A percentile compares a stretch with the other conserved stretches of the same genome.
phyloP scores from a whole-genome alignment of 2,329 filamentous ascomycete genomes.

The Furcasterigmium sp. region DNA sequence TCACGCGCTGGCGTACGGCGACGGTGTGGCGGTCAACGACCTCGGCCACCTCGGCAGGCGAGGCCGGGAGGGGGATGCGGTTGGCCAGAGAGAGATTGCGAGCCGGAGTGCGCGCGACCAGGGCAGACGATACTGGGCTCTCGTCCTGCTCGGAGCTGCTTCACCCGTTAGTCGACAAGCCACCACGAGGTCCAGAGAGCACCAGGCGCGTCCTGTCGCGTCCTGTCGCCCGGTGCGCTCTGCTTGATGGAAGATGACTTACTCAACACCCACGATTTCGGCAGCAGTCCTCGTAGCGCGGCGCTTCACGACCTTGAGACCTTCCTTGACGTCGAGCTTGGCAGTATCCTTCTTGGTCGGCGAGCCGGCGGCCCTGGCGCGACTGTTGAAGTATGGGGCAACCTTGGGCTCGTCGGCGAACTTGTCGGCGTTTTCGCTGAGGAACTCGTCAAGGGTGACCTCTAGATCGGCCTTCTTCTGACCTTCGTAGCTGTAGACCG shows the following conservation, averaged over 20 bases:
- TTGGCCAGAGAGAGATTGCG: conserved; percentile 49
- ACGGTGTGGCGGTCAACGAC: conserved; percentile 68
- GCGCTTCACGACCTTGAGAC: conserved; percentile 41
- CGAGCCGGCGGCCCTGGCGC: conserved; percentile 52
- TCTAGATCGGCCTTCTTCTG: conserved; percentile 79
- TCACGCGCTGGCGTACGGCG: conserved; percentile 61
- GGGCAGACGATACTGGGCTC: conserved; percentile 33
- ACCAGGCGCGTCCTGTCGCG: not conserved
- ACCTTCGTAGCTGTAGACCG: conserved; percentile 53
- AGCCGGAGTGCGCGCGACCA: conserved; percentile 40
- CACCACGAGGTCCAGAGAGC: not conserved
- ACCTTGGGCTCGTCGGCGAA: conserved; percentile 62
- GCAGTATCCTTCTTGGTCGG: conserved; percentile 54
- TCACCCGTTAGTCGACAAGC: conserved; percentile 5
- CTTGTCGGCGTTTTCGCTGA: conserved; percentile 61
- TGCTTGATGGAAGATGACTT: conserved; percentile 22
- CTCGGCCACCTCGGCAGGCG: conserved; percentile 71
- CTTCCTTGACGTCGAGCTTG: conserved; percentile 29
- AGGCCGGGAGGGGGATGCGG: conserved; percentile 71
- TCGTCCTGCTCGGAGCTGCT: conserved; percentile 21
- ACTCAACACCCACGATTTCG: conserved; percentile 38
- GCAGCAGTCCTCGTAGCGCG: conserved; percentile 38
- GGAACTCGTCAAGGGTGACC: conserved; percentile 64
- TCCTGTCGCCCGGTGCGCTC: not conserved
- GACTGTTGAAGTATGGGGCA: conserved; percentile 69